A percentile compares a stretch with the other conserved stretches of the same genome.
These are phyloP conservation scores for Amanita rubescens DNA, from an alignment of 768 basidiomycete species.

Conservation along the genomic window DNA sequence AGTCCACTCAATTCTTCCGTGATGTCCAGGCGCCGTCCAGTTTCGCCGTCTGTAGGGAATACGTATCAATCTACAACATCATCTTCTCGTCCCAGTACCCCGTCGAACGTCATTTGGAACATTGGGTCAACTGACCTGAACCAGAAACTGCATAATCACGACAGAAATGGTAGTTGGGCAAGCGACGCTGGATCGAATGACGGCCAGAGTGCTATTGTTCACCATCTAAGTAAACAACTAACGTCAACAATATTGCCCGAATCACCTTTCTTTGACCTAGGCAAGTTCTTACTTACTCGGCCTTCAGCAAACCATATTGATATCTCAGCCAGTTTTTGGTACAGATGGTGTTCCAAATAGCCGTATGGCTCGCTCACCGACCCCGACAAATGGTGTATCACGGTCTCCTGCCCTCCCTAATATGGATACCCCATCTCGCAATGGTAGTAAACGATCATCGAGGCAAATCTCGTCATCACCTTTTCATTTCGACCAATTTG, in stretches of 20 bases:
- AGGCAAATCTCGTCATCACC: slow-evolving; percentile 49
- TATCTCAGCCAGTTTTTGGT: slow-evolving; percentile 38
- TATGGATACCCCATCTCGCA: slow-evolving; percentile 35
- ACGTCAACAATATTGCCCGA: slow-evolving; percentile 54
- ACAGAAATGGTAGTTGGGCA: slow-evolving; percentile 52
- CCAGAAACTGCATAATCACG: slow-evolving; percentile 32
- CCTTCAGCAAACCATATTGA: not conserved
- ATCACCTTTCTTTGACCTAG: slow-evolving; percentile 42
- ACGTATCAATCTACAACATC: slow-evolving; percentile 55
- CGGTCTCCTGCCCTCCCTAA: slow-evolving; percentile 50
- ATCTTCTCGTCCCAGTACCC: slow-evolving; percentile 57
- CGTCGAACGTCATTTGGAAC: slow-evolving; percentile 73
- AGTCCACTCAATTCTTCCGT: slow-evolving; percentile 43
- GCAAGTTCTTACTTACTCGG: not conserved
- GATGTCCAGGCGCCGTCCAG: slow-evolving; percentile 53
- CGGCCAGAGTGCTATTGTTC: slow-evolving; percentile 1
- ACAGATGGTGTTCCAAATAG: slow-evolving; percentile 44
- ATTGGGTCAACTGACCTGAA: slow-evolving; percentile 25
- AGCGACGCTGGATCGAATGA: slow-evolving; percentile 27
- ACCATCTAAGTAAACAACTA: slow-evolving; percentile 23
- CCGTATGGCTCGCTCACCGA: slow-evolving; percentile 48
- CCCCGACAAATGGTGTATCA: slow-evolving; percentile 53
- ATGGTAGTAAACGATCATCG: slow-evolving; percentile 41
- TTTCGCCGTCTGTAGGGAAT: slow-evolving; percentile 61
- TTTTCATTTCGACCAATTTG: slow-evolving; percentile 42